These are phyloP conservation scores for Botrytis paeoniae DNA, from an alignment of 2,329 filamentous ascomycete genomes.

Conservation along the genomic window DNA sequence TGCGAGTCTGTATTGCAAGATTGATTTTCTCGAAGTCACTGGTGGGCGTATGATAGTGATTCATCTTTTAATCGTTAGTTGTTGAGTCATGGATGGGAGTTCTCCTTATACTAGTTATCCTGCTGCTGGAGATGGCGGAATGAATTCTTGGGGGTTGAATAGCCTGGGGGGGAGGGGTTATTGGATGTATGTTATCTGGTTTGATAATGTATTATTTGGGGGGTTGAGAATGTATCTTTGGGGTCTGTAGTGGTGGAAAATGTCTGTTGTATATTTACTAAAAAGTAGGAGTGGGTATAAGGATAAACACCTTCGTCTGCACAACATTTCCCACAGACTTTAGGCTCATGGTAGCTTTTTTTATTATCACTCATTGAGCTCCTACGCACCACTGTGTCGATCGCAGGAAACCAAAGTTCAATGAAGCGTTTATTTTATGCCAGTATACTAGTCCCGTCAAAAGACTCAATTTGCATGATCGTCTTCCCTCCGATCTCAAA, in stretches of 20 bases:
- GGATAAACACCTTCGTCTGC: neutral
- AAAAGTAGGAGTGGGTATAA: neutral
- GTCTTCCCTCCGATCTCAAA: neutral
- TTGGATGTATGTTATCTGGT: accelerated
- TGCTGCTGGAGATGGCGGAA: neutral
- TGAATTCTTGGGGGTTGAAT: neutral
- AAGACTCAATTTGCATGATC: neutral
- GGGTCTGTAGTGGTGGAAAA: neutral
- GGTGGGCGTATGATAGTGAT: neutral
- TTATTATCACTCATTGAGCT: too few relatives aligned
- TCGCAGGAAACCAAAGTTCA: accelerated
- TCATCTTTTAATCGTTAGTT: neutral
- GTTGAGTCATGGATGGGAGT: neutral
- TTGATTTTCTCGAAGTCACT: neutral
- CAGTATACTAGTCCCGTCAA: neutral
- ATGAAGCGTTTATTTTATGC: neutral
- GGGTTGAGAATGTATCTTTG: neutral
- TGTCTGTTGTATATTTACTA: neutral
- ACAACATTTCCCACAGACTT: too few relatives aligned
- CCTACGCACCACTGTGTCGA: neutral
- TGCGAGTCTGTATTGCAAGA: neutral
- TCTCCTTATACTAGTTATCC: neutral
- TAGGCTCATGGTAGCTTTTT: neutral
- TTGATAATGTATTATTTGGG: neutral
- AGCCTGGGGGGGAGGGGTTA: too few relatives aligned